phyloP scores from a whole-genome alignment of 305 asterid genomes.

The Petunia hybrid region DNA sequence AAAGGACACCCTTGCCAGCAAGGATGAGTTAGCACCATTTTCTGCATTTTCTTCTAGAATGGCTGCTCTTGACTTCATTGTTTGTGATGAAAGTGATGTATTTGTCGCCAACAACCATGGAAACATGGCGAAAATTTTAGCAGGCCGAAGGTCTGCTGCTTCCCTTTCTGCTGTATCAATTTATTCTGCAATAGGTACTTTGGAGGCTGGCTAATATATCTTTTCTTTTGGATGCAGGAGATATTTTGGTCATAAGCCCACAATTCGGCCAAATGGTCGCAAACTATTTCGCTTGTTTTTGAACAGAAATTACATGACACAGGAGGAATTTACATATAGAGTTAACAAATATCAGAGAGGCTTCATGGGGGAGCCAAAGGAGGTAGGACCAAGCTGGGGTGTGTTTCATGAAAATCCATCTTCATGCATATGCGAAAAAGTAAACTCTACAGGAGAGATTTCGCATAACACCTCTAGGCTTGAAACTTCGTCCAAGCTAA shows the following conservation, averaged over 20 bases:
- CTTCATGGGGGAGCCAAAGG: constrained; percentile 92
- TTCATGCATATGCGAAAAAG: constrained; percentile 81
- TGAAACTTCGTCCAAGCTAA: constrained; percentile 43
- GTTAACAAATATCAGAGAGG: constrained; percentile 71
- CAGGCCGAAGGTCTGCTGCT: constrained; percentile 82
- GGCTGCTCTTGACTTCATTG: constrained; percentile 98
- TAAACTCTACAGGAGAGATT: constrained; percentile 47
- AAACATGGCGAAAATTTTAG: constrained; percentile 94
- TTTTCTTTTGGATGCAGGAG: constrained; percentile 65
- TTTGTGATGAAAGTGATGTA: constrained; percentile 94
- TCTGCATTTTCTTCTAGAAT: constrained; percentile 82
- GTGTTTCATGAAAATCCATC: constrained; percentile 85
- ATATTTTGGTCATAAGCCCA: constrained; percentile 94
- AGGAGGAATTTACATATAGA: constrained; percentile 73
- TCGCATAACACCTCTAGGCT: constrained; percentile 40
- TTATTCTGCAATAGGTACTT: not conserved
- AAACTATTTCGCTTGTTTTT: constrained; percentile 66
- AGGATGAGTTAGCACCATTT: constrained; percentile 72
- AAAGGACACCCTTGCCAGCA: constrained; percentile 75
- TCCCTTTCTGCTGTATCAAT: not conserved
- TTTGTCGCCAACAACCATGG: constrained; percentile 96
- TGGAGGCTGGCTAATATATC: not conserved
- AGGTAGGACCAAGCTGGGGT: constrained; percentile 87
- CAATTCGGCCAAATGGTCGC: constrained; percentile 89
- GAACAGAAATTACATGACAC: constrained; percentile 70